Evolutionary conservation across 2,329 filamentous ascomycete genomes (phyloP).

Genomic region (Mycocentrospora acerina): DNA sequence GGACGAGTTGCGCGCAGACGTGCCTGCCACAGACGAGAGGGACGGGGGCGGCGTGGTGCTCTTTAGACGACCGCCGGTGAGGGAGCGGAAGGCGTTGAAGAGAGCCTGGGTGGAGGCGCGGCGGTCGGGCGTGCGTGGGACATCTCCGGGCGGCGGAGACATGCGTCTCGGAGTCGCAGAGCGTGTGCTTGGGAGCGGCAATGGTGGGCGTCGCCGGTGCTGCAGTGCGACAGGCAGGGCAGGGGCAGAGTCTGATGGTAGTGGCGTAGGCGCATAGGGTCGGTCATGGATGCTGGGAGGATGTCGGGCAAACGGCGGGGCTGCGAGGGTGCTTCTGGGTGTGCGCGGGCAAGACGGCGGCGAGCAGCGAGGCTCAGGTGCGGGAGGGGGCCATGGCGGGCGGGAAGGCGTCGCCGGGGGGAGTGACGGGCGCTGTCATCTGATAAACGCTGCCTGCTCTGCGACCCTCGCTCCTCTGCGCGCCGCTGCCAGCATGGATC

Average conservation of each 20-base stretch:
- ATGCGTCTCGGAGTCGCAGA: constrained; percentile 26
- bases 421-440: not conserved
- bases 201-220: not conserved
- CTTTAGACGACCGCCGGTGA: constrained; percentile 40
- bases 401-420: constrained; percentile 9
- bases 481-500: too few species aligned
- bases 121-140: constrained; percentile 40
- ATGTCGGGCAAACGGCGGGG: constrained; percentile 14
- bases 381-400: constrained; percentile 1
- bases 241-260: constrained; percentile 8
- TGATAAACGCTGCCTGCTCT: too few species aligned
- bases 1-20: constrained; percentile 33
- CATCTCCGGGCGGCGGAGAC: constrained; percentile 41
- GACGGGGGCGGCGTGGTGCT: constrained; percentile 35
- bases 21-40: constrained; percentile 31
- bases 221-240: constrained; percentile 3
- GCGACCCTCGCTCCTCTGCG: too few species aligned
- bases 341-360: not conserved
- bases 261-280: constrained; percentile 20
- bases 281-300: constrained; percentile 17
- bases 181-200: constrained; percentile 4
- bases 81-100: constrained; percentile 40
- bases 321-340: constrained; percentile 16
- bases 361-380: constrained; percentile 1
- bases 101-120: constrained; percentile 42